A percentile compares a stretch with the other conserved stretches of the same genome.
Evolutionary conservation across 2,329 filamentous ascomycete species (phyloP).

Genomic region (Trichoderma asperellum): DNA sequence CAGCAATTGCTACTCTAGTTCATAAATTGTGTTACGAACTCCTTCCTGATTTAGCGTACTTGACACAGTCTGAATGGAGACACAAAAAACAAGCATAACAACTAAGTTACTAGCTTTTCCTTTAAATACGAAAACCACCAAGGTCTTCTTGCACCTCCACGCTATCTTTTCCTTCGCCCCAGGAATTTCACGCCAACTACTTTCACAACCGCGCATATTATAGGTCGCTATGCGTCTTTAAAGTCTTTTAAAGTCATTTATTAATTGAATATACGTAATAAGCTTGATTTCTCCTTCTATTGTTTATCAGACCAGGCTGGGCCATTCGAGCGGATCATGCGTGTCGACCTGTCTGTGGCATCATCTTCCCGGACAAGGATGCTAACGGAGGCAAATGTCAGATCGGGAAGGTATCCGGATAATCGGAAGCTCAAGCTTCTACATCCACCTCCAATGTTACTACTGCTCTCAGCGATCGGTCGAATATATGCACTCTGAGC

Average conservation of each 20-base stretch:
- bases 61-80: neutral
- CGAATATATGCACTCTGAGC: neutral
- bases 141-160: neutral
- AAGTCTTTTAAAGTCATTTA: neutral
- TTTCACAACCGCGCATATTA: neutral
- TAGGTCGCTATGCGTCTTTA: neutral
- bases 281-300: neutral
- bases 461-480: neutral
- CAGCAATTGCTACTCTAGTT: neutral
- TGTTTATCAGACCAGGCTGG: neutral
- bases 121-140: neutral
- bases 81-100: slow-evolving; percentile 2
- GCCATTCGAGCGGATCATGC: neutral
- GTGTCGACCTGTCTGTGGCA: neutral
- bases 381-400: slow-evolving; percentile 1
- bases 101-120: neutral
- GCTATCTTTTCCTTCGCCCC: neutral
- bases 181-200: neutral
- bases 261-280: neutral
- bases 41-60: slow-evolving; percentile 3
- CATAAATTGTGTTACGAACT: neutral
- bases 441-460: slow-evolving; percentile 4
- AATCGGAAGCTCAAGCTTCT: slow-evolving; percentile 5
- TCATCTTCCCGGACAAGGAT: neutral
- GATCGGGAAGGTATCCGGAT: slow-evolving; percentile 26